These are phyloP conservation scores for Lasiosphaeria miniovina DNA, from an alignment of 495 filamentous ascomycete genomes.

Conservation along the genomic window DNA sequence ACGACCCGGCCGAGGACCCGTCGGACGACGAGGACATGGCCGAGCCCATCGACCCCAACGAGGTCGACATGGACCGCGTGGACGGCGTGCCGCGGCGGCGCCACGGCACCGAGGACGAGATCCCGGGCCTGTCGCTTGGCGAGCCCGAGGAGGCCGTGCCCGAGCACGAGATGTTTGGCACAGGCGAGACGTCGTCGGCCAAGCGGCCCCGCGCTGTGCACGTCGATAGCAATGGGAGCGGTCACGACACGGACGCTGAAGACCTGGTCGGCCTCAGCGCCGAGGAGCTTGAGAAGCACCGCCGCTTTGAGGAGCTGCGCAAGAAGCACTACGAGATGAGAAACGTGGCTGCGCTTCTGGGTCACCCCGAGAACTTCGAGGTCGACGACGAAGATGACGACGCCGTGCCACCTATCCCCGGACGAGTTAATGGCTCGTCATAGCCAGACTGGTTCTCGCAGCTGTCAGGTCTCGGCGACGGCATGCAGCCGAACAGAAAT, in stretches of 20 bases:
- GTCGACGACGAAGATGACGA: conserved; percentile 30
- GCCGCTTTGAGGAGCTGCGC: conserved; percentile 81
- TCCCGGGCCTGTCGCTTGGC: conserved; percentile 89
- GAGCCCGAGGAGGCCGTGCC: conserved; percentile 77
- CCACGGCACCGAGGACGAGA: conserved; percentile 58
- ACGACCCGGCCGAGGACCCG: conserved; percentile 85
- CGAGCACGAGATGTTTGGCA: conserved; percentile 37
- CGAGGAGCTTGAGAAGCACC: conserved; percentile 86
- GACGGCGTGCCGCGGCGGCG: conserved; percentile 32
- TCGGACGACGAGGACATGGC: conserved; percentile 68
- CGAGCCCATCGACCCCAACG: conserved; percentile 30
- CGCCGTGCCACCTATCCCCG: conserved; percentile 32
- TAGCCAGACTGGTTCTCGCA: neutral
- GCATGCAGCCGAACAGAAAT: neutral
- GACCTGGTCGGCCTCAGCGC: conserved; percentile 59
- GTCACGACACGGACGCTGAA: conserved; percentile 53
- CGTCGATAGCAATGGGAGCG: conserved; percentile 53
- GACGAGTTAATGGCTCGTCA: conserved; percentile 22
- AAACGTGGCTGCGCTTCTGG: conserved; percentile 84
- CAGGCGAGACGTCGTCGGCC: conserved; percentile 4
- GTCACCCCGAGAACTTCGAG: conserved; percentile 57
- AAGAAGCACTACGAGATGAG: conserved; percentile 99
- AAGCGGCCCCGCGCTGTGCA: conserved; percentile 63
- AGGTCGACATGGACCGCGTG: conserved; percentile 34
- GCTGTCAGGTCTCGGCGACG: neutral